Base-by-base conservation (phyloP, 1,284 basidiomycete species). In the Psilocybe mexicana region DNA sequence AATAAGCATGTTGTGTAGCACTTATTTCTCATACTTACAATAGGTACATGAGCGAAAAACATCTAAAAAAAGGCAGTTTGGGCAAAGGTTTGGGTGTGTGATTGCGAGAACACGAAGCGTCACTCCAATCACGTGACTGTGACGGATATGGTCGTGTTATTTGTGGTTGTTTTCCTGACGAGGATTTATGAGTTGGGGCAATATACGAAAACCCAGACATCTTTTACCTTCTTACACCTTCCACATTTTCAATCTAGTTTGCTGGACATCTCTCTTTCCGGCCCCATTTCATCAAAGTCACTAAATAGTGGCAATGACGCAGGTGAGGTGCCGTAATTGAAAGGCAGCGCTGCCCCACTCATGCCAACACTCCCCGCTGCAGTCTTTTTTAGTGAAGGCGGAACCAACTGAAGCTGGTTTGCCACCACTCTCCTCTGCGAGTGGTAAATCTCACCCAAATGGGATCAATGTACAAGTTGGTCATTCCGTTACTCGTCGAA, bases 381-480 rank as follows among this genome's bases (percentile, higher is more conserved):
- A 53, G 28, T 35, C 6, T 33, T 28, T 43, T 24, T 43, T n/a
- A 44, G 68, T 74, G 11, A 77, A 78, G 63, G 47, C 68, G 1
- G 77, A 79, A 58, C 62, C 63, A 46, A 55, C 47, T 47, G 72
- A 74, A 48, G n/a, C 11, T 3, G 46, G 10, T 14, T 11, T 48
- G 18, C 46, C 46, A 10, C 30, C 46, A 35, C 4, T 35, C 2
- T 30, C 46, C 11, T 14, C 4, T 4, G 7, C 7, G 18, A 10
- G 30, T 2, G 30, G 30, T 14, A 28, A 48, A 4, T 2, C 14
- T 23, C 12, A 33, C 30, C 6, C 35, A n/a, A 35, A 18, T 35
- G 28, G 12, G 4, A 10, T 48, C 2, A 48, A 48, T n/a, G 8
- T 12, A 10, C 30, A 48, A 35, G 46, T 48, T 3, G 2, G 46